Evolutionary conservation across 148 eudicot species (phyloP).

Genomic region (Chenopodium quinoa): DNA sequence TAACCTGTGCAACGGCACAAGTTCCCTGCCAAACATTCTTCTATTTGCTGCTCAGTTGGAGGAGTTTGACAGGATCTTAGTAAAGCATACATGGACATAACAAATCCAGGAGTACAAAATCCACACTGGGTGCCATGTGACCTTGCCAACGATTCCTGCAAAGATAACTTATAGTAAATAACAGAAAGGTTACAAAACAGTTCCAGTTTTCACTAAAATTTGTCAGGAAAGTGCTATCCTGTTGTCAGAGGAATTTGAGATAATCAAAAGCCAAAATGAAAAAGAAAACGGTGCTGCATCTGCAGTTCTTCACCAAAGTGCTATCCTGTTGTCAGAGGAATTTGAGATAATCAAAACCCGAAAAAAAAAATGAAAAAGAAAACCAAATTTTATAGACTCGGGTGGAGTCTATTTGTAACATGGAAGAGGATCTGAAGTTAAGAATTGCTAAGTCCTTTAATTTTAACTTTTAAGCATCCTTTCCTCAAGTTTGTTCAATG

Average conservation of each 20-base stretch:
- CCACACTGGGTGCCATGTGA: slow-evolving; percentile 99
- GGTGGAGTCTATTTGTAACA: no score
- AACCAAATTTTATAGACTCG: no score
- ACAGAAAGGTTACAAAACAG: neutral
- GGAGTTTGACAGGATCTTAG: slow-evolving; percentile 68
- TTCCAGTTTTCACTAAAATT: neutral
- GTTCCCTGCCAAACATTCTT: slow-evolving; percentile 97
- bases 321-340: no score
- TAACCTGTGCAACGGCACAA: slow-evolving; percentile 98
- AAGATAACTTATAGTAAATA: slow-evolving; percentile 10
- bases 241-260: no score
- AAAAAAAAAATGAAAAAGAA: no score
- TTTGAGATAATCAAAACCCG: no score
- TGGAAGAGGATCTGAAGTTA: no score
- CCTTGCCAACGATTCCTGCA: slow-evolving; percentile 83
- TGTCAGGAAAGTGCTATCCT: neutral
- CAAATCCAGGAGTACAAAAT: slow-evolving; percentile 98
- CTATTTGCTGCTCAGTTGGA: slow-evolving; percentile 84
- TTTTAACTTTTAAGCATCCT: neutral
- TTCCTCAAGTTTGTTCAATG: neutral
- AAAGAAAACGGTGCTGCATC: no score
- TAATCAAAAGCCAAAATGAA: no score
- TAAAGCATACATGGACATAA: slow-evolving; percentile 98
- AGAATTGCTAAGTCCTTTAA: neutral
- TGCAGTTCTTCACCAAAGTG: no score